These are phyloP conservation scores for Hypomyces rosellus DNA, from an alignment of 2,329 filamentous ascomycete species.

Conservation along the genomic window DNA sequence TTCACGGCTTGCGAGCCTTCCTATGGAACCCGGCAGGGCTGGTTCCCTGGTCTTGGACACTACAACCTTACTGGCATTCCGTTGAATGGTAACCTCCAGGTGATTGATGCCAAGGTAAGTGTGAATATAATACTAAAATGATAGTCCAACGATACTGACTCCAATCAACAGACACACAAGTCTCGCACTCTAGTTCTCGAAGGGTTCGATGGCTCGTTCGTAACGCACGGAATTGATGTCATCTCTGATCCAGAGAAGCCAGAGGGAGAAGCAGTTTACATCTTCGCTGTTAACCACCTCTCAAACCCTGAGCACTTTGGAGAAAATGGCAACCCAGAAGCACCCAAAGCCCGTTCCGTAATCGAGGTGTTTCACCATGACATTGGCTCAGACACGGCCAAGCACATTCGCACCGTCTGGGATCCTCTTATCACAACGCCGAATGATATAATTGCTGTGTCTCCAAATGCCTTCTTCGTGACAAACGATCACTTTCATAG, in stretches of 20 bases:
- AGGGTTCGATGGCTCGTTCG: slow-evolving; percentile 44
- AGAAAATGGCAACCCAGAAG: slow-evolving; percentile 16
- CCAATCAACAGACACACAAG: slow-evolving; percentile 28
- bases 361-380: slow-evolving; percentile 53
- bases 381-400: slow-evolving; percentile 33
- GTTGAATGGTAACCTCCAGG: slow-evolving; percentile 40
- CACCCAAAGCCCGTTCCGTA: slow-evolving; percentile 41
- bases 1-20: slow-evolving; percentile 52
- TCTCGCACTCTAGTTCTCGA: slow-evolving; percentile 32
- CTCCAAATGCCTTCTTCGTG: slow-evolving; percentile 45
- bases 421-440: slow-evolving; percentile 50
- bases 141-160: background rate
- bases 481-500: slow-evolving; percentile 55
- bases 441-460: slow-evolving; percentile 49
- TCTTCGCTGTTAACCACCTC: slow-evolving; percentile 55
- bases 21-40: slow-evolving; percentile 34
- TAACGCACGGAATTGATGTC: slow-evolving; percentile 56
- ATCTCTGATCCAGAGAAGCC: slow-evolving; percentile 39
- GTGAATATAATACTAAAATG: background rate
- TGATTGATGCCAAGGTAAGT: slow-evolving; percentile 48
- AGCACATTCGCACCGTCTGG: slow-evolving; percentile 46
- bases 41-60: slow-evolving; percentile 45
- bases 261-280: slow-evolving; percentile 42
- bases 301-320: slow-evolving; percentile 38
- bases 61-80: slow-evolving; percentile 34